Evolutionary conservation across 352 stramenopile species (phyloP).

Genomic region (Pseudoperonospora humuli): DNA sequence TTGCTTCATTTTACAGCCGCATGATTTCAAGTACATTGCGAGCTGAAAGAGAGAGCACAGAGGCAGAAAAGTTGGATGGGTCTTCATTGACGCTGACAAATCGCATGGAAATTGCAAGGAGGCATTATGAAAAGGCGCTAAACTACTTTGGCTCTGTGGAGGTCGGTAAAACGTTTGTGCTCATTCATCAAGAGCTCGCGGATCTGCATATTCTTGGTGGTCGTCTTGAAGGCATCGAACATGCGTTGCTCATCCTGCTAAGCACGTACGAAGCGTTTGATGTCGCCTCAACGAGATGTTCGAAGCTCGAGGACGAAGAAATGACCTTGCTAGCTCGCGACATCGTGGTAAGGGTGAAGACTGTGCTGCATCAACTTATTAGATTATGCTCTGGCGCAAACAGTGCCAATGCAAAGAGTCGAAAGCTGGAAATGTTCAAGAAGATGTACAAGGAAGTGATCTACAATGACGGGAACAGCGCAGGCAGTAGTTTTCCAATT

Average conservation of each 20-base stretch:
- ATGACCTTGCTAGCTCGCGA: slow-evolving; percentile 34
- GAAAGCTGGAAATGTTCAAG: slow-evolving; percentile 70
- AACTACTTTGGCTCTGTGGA: slow-evolving; percentile 68
- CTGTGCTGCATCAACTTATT: slow-evolving; percentile 57
- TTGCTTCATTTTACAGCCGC: slow-evolving; percentile 68
- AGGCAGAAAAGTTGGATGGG: slow-evolving; percentile 3
- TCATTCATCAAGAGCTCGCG: slow-evolving; percentile 78
- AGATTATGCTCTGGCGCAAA: slow-evolving; percentile 26
- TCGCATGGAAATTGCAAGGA: slow-evolving; percentile 74
- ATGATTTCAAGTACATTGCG: slow-evolving; percentile 43
- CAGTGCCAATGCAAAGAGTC: slow-evolving; percentile 21
- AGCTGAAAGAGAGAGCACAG: slow-evolving; percentile 6
- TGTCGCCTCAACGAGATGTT: slow-evolving; percentile 1
- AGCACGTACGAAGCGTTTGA: slow-evolving; percentile 72
- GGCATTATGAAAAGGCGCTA: slow-evolving; percentile 79
- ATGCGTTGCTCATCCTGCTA: slow-evolving; percentile 66
- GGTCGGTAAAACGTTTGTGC: slow-evolving; percentile 66
- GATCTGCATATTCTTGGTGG: slow-evolving; percentile 64
- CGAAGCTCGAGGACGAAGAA: slow-evolving; percentile 15
- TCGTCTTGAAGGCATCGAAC: slow-evolving; percentile 63
- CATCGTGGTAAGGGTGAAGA: slow-evolving; percentile 51
- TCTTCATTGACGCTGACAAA: slow-evolving; percentile 35
- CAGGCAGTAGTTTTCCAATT: slow-evolving; percentile 36
- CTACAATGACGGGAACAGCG: slow-evolving; percentile 50
- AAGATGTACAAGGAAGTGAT: slow-evolving; percentile 83